Base-by-base conservation (phyloP, 2,329 filamentous ascomycete species). In the Thielaviopsis ethacetica region DNA sequence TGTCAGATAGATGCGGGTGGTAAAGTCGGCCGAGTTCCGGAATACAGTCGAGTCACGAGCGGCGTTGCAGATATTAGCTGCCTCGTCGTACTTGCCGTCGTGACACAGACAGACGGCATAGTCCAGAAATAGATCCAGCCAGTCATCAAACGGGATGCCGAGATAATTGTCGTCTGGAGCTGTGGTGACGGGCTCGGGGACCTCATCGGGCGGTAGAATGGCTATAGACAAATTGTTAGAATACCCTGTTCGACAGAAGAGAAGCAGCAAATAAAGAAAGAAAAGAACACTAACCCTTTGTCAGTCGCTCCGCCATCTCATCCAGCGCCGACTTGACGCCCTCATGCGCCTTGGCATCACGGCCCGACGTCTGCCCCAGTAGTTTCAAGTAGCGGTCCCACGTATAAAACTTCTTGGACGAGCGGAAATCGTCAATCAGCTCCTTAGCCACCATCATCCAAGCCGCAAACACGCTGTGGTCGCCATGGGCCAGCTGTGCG, bases 71-170 rank as follows among this genome's bases (percentile, higher is more conserved):
- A 89, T 81, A 56, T 85, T 82, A 68, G 95, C 96, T 56, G 88
- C 84, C 62, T 88, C 84, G 50, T 84, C 77, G 15, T 79, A 75
- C 54, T 85, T 81, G 38, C 83, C 83, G 21, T 77, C 73, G 50
- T 82, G 79, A 7, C 90, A 86, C 34, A 93, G 78, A 5, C 84
- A 76, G 54, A 96, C 76, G 2, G 90, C 86, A 67, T 94, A 94
- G 66, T 93, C 87, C 41, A 94, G 78, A 67, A 98, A 95, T 0
- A 95, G 77, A 64, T 94, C 87, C 2, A 96, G 78, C 93, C 93
- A 98, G 53, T 83, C 79, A 60, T 84, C 76, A 67, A 97, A 95
- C 0, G 83, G 75, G 53, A 97, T 87, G 7, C 86, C 86, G 64
- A 88, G 84, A 67, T 89, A 91, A 61, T 68, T 74, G 26, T 72